Evolutionary conservation across 257 asterid species (phyloP).

Genomic region (Salvia rosmarinus): DNA sequence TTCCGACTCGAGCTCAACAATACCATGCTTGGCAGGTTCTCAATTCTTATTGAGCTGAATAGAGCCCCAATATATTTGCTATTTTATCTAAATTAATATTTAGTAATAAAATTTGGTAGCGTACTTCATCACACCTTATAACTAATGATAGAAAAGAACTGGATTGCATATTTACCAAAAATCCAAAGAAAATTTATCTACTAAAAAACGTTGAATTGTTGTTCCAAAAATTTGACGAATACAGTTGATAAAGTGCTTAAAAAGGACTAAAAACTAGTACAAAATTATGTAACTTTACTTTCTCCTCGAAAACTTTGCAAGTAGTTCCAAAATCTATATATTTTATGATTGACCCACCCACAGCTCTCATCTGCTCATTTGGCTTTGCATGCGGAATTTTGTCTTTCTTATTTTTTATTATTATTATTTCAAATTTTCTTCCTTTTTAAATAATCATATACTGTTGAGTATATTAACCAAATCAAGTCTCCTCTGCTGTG

Average conservation of each 20-base stretch:
- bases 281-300: too few relatives aligned
- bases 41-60: too few relatives aligned
- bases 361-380: constrained; percentile 32
- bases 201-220: too few relatives aligned
- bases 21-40: too few relatives aligned
- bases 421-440: neutral
- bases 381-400: constrained; percentile 36
- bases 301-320: constrained; percentile 26
- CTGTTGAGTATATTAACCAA: neutral
- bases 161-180: neutral
- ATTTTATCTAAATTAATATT: too few relatives aligned
- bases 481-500: constrained; percentile 29
- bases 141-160: too few relatives aligned
- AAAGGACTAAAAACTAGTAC: neutral
- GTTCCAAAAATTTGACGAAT: neutral
- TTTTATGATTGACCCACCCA: constrained; percentile 41
- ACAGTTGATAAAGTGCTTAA: neutral
- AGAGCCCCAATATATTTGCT: too few relatives aligned
- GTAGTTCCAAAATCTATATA: constrained; percentile 18
- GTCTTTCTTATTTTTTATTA: neutral
- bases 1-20: too few relatives aligned
- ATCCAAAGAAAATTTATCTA: neutral
- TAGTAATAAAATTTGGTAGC: too few relatives aligned
- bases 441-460: neutral
- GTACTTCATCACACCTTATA: too few relatives aligned